Evolutionary conservation across 441 rosid species (phyloP).

Genomic region (Erysimum cheiri): DNA sequence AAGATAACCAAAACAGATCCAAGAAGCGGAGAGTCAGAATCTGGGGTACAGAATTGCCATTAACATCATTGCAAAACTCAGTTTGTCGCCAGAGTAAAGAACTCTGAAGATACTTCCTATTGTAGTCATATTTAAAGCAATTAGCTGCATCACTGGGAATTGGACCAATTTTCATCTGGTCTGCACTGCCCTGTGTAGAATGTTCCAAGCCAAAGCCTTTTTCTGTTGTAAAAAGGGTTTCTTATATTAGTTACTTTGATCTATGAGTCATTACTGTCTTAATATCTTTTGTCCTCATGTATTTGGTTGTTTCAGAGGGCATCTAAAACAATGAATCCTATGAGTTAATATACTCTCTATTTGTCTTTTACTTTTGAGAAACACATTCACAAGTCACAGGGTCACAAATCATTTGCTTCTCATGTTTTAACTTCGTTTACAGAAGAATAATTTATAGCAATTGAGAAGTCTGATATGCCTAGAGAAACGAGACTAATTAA

Average conservation of each 20-base stretch:
- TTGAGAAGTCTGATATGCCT: slow-evolving; percentile 23
- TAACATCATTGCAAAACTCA: slow-evolving; percentile 16
- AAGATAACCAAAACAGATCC: background rate
- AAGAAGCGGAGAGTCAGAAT: slow-evolving; percentile 9
- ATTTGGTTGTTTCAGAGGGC: slow-evolving; percentile 18
- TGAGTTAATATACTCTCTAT: slow-evolving; percentile 6
- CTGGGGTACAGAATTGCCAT: background rate
- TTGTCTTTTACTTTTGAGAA: slow-evolving; percentile 1
- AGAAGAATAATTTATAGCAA: slow-evolving; percentile 28
- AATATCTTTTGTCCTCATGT: background rate
- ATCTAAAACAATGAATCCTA: slow-evolving; percentile 8
- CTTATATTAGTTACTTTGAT: slow-evolving; percentile 6
- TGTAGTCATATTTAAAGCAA: background rate
- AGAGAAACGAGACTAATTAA: slow-evolving; percentile 25
- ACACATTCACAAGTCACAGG: slow-evolving; percentile 3
- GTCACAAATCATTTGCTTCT: slow-evolving; percentile 14
- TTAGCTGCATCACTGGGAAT: slow-evolving; percentile 4
- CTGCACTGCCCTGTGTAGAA: background rate
- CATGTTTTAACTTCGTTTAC: slow-evolving; percentile 23
- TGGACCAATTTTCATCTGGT: background rate
- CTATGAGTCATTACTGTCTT: slow-evolving; percentile 8
- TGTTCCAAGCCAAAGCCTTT: background rate
- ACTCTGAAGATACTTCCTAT: background rate
- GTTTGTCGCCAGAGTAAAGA: background rate
- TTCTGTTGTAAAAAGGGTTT: background rate